Base-by-base conservation (phyloP, 495 filamentous ascomycete genomes). In the Neurospora sp. region DNA sequence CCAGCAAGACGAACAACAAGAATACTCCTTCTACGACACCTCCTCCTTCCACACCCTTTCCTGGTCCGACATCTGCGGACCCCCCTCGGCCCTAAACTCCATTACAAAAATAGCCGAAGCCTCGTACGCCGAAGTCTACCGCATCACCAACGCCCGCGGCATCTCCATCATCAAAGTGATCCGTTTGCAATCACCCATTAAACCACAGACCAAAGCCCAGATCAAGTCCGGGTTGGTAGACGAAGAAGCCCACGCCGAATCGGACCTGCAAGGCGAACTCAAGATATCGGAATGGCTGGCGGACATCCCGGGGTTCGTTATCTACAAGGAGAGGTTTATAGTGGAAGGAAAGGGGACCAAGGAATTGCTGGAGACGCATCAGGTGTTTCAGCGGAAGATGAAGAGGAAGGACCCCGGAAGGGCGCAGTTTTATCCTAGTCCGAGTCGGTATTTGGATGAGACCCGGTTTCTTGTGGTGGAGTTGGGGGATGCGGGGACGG, bases 301-400 rank as follows among this genome's bases (percentile, higher is more conserved):
- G 68, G 87, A 89, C 20, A 89, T 95, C 59, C 93, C 93, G 2
- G 94, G 94, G n/a, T 97, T 96, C 80, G 92, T 93, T n/a, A 86
- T 90, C n/a, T 95, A 95, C 83, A 89, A 94, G 76, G 90, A 91
- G 61, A 87, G 92, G 7, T 89, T 91, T 66, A 84, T 97, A 9
- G 84, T 97, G 0, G 83, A 89, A 75, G 94, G 94, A 0, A 87
- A 87, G 20, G 89, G 92, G 11, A 87, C 91, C 10, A 81, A 83
- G 39, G 80, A 84, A 0, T 89, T 96, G 68, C 83, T 89, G 38
- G 82, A 86, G 41, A 93, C 93, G 20, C 90, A 87, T 76, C 84
- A 85, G 76, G 77, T 74, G 5, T 94, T 89, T 82, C 88, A 92
- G 48, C 81, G 85, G 72, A 85, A 87, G 61, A 82, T 87, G 76